These are phyloP conservation scores for Saturnispora hagleri DNA, from an alignment of 805 yeast species.

Conservation along the genomic window DNA sequence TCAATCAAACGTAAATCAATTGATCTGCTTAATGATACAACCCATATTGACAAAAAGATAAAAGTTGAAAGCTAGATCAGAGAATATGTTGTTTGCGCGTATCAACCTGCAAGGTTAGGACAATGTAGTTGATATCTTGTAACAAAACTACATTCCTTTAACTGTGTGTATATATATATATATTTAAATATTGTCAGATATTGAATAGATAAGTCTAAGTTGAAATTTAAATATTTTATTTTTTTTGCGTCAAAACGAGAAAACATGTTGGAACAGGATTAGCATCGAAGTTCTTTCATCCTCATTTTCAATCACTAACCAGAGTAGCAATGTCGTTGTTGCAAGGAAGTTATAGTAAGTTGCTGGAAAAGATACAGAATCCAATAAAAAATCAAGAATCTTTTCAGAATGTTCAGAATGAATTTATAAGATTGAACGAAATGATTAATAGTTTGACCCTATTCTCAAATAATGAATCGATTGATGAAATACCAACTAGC, in stretches of 20 bases:
- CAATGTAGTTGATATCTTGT: neutral
- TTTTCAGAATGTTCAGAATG: conserved; percentile 11
- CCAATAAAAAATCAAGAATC: conserved; percentile 1
- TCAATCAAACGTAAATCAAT: neutral
- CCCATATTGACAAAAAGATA: neutral
- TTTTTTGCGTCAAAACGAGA: neutral
- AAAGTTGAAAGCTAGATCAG: neutral
- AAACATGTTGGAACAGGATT: neutral
- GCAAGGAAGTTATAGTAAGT: neutral
- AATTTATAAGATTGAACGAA: conserved; percentile 4
- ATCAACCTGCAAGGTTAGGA: neutral
- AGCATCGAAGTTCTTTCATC: neutral
- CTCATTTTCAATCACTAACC: neutral
- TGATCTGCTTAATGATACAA: neutral
- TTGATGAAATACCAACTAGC: conserved; percentile 7
- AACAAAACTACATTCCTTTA: neutral
- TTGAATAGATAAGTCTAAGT: neutral
- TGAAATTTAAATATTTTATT: neutral
- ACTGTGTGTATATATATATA: neutral
- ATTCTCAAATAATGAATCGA: conserved; percentile 11
- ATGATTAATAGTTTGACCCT: conserved; percentile 6
- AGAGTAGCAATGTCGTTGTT: neutral
- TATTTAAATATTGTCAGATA: neutral
- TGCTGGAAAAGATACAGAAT: neutral
- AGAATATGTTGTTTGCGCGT: neutral